Evolutionary conservation across 768 basidiomycete genomes (phyloP).

Genomic region (Lactarius hengduanensis): DNA sequence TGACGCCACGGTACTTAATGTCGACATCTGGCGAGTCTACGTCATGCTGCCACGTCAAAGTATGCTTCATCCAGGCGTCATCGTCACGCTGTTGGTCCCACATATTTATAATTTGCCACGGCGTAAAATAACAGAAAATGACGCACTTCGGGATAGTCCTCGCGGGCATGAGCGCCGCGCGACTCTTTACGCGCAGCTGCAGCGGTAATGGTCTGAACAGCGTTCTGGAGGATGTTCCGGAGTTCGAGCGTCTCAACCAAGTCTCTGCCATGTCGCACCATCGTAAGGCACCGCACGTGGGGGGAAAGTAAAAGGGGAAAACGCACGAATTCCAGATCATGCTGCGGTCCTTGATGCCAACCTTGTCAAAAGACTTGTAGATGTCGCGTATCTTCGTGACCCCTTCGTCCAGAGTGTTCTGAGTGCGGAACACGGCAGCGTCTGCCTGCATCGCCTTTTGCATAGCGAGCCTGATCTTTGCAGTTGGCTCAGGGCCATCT

Average conservation of each 20-base stretch:
- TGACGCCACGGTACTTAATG: constrained; percentile 87
- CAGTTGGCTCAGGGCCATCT: constrained; percentile 80
- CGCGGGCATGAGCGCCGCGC: constrained; percentile 97
- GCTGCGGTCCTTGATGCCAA: constrained; percentile 96
- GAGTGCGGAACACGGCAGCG: constrained; percentile 97
- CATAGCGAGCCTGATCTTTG: constrained; percentile 91
- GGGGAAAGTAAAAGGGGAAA: constrained; percentile 6
- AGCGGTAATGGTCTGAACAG: constrained; percentile 91
- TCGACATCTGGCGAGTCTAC: constrained; percentile 75
- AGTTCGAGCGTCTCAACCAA: constrained; percentile 97
- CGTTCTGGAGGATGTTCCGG: constrained; percentile 92
- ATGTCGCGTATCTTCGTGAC: constrained; percentile 82
- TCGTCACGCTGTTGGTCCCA: constrained; percentile 75
- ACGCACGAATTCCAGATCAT: constrained; percentile 99
- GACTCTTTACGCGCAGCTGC: constrained; percentile 95
- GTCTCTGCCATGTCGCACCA: constrained; percentile 54
- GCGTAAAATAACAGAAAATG: neutral
- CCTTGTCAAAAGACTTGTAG: constrained; percentile 85
- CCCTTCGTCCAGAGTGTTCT: constrained; percentile 87
- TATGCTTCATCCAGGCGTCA: constrained; percentile 91
- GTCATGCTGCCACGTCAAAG: constrained; percentile 89
- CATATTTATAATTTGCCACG: neutral
- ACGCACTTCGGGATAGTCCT: constrained; percentile 91
- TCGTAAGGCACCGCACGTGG: constrained; percentile 4
- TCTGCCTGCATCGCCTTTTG: constrained; percentile 99